Evolutionary conservation across 2,329 filamentous ascomycete genomes (phyloP).

Genomic region (Furcasterigmium furcatum): DNA sequence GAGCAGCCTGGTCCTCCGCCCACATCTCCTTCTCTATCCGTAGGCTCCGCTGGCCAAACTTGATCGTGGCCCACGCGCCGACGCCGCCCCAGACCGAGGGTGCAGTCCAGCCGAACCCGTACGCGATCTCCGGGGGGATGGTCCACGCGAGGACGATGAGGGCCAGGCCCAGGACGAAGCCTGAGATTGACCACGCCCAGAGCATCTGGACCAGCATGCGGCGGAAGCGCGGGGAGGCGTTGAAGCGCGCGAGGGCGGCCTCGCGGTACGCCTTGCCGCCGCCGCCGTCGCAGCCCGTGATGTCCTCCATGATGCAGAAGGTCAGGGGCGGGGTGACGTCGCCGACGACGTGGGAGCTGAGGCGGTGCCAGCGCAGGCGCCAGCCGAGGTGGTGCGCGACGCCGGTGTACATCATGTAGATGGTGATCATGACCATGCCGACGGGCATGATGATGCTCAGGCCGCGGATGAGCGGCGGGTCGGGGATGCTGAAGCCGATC

Average conservation of each 20-base stretch:
- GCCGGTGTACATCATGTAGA: conserved; percentile 1
- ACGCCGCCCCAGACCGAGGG: conserved; percentile 8
- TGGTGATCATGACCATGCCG: neutral
- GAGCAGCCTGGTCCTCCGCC: conserved; percentile 3
- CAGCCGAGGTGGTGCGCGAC: conserved; percentile 2
- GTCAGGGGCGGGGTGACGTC: neutral
- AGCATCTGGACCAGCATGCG: conserved; percentile 33
- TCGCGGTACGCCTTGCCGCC: conserved; percentile 43
- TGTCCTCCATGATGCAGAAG: conserved; percentile 65
- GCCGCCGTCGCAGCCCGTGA: conserved; percentile 63
- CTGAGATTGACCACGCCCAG: conserved; percentile 36
- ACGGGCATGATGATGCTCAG: conserved; percentile 1
- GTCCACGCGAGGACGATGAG: conserved; percentile 9
- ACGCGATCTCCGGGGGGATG: conserved; percentile 9
- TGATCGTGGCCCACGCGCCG: conserved; percentile 8
- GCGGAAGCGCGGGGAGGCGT: conserved; percentile 35
- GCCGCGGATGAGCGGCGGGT: neutral
- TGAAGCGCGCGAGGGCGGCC: conserved; percentile 35
- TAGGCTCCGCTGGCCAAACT: conserved; percentile 8
- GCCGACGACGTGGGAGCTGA: conserved; percentile 1
- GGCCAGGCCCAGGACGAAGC: conserved; percentile 28
- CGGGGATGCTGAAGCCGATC: conserved; percentile 1
- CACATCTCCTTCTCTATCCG: conserved; percentile 10
- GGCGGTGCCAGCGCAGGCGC: conserved; percentile 6
- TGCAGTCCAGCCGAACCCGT: conserved; percentile 9